Base-by-base conservation (phyloP, 352 stramenopile genomes). In the Albugo laibachii region DNA sequence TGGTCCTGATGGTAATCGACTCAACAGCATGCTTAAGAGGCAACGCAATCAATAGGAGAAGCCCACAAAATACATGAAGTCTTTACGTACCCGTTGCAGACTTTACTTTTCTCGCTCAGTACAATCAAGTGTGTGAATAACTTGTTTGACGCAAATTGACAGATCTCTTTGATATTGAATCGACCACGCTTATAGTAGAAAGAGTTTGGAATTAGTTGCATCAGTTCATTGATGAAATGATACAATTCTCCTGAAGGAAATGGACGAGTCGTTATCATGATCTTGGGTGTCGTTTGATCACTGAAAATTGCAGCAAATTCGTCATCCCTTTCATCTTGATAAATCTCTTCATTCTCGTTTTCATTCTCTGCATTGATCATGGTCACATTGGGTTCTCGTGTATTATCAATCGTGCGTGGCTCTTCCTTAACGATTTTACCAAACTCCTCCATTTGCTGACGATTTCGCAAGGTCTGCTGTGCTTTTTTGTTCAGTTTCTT, bases 41-140 rank as follows among this genome's bases (percentile, higher is more conserved):
- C 10, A 31, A 43, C 38, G 8, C 38, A 43, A 43, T 31, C 24
- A 31, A 8, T 31, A 18, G 10, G 13, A 41, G 53, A 49, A 47
- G 58, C 40, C 39, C 11, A 40, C 36, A 16, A 45, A 11, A 59
- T 57, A n/a, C 51, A 48, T 38, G 56, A 45, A 11, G 78, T 47
- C 46, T 81, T 45, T 52, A 67, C 61, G 42, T 68, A 92, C 78
- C 77, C 76, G 53, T 94, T 94, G 57, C 76, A 85, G 40, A 83
- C 60, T 65, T 99, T 99, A 56, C 76, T 84, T 62, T 97, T 97
- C 57, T 99, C 96, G 11, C 78, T 95, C 13, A 99, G 65, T 35
- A 99, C 93, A 48, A 99, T 82, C 10, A 99, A 61, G 61, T 99
- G 95, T 40, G 95, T 99, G 55, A 99, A 99, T 40, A 96, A 77